A percentile compares a stretch with the other conserved stretches of the same genome.
These are phyloP conservation scores for Biancaea sappan DNA, from an alignment of 306 rosid species.

Conservation along the genomic window DNA sequence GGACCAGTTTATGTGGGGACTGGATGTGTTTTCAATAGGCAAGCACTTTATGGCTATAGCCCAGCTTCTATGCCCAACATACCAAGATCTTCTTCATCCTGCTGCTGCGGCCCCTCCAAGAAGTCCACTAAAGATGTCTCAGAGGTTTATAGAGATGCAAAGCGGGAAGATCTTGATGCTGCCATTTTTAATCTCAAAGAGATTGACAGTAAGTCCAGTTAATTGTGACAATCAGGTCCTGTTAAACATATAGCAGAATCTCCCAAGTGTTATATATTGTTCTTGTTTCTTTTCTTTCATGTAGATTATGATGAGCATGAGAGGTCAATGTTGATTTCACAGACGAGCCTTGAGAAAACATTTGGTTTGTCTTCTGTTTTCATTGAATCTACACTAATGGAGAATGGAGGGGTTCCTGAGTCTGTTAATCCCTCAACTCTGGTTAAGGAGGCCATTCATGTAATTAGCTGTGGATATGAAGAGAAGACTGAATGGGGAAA, in stretches of 20 bases:
- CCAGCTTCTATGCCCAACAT: slow-evolving; percentile 77
- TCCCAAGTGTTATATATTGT: slow-evolving; percentile 19
- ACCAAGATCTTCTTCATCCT: slow-evolving; percentile 58
- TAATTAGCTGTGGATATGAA: slow-evolving; percentile 93
- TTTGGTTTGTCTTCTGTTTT: slow-evolving; percentile 88
- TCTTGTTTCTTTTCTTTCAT: slow-evolving; percentile 32
- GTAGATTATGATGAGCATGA: slow-evolving; percentile 86
- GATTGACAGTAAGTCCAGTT: slow-evolving; percentile 64
- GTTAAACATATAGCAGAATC: slow-evolving; percentile 26
- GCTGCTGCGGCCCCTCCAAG: slow-evolving; percentile 87
- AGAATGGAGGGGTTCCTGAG: slow-evolving; percentile 91
- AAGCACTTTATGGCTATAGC: slow-evolving; percentile 95
- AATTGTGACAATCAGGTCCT: slow-evolving; percentile 21
- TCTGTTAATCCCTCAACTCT: slow-evolving; percentile 70
- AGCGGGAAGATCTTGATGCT: slow-evolving; percentile 79
- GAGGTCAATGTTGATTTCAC: slow-evolving; percentile 91
- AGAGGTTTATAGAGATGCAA: slow-evolving; percentile 65
- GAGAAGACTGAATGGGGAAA: slow-evolving; percentile 99
- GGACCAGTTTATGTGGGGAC: slow-evolving; percentile 98
- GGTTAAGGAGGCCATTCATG: slow-evolving; percentile 97
- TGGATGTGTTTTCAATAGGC: slow-evolving; percentile 92
- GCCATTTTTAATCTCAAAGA: slow-evolving; percentile 85
- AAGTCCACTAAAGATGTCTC: slow-evolving; percentile 60
- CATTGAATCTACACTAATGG: slow-evolving; percentile 94
- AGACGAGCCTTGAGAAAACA: slow-evolving; percentile 89